Evolutionary conservation across 495 filamentous ascomycete genomes (phyloP), one percentile per base, ranked within the genome.

Genomic region (Penicillium lagena): DNA sequence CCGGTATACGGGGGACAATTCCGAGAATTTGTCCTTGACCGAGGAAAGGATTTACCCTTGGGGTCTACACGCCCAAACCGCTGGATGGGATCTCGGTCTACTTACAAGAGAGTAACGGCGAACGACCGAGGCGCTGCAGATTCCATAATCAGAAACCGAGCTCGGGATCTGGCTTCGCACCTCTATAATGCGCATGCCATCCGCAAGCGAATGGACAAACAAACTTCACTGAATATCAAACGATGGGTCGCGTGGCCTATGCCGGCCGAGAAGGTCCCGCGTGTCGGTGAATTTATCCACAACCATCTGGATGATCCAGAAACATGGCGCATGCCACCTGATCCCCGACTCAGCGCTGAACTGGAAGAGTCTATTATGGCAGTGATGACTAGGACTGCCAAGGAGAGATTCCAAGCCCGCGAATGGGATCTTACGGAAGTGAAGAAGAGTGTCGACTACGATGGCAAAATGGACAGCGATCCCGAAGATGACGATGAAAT

Each of bases 171-270:
- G n/a, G 68, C 75, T 1, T 63, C 81, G 28, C 89, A 94, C 70
- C 62, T 95, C 15, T 93, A 86, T 60, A 89, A 90, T 61, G 74
- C 82, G 0, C 80, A 80, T 63, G 71, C 67, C 28, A 60, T 89
- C 36, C 85, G 81, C 53, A 63, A 61, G 11, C 60, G 74, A 14
- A 60, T 67, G 46, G 47, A 55, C 13, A 62, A 35, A 30, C 52
- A 56, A 1, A 50, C 30, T 36, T 52, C 38, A 12, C 47, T 33
- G 12, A 74, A 79, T 12, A 71, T 69, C 7, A 77, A 71, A 43
- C 14, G 39, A 29, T 94, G 88, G 88, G 83, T 83, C 3, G 84
- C 87, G 1, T 95, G 89, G 89, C 89, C 89, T 13, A 51, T 90
- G 63, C 62, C 61, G 12, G 69, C 73, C 14, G 56, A 67, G 9